A percentile compares a stretch with the other conserved stretches of the same genome.
These are phyloP conservation scores for Leccinum longicurvipes DNA, from an alignment of 768 basidiomycete species.

Conservation along the genomic window DNA sequence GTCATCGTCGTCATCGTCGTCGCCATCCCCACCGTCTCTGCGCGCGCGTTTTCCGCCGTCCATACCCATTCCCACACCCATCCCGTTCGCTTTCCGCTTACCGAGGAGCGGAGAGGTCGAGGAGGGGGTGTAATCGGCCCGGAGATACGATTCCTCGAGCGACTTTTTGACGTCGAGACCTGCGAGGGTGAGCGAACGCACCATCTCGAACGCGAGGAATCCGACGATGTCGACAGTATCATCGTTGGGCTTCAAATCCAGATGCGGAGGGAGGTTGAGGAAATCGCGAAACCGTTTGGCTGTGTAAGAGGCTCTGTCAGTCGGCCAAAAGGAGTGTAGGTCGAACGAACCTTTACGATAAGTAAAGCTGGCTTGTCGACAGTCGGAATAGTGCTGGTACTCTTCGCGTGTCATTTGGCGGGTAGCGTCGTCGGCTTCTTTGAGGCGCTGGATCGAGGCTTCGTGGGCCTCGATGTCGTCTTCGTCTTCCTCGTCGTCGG, in stretches of 20 bases:
- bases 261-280: conserved; percentile 79
- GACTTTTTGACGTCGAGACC: conserved; percentile 82
- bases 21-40: conserved; percentile 48
- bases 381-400: conserved; percentile 96
- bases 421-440: conserved; percentile 95
- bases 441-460: conserved; percentile 84
- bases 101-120: conserved; percentile 56
- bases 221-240: conserved; percentile 96
- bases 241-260: conserved; percentile 88
- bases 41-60: conserved; percentile 45
- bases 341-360: conserved; percentile 79
- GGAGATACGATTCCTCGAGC: conserved; percentile 66
- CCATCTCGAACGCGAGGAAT: conserved; percentile 97
- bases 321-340: neutral
- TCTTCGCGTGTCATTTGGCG: conserved; percentile 95
- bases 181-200: conserved; percentile 85
- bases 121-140: conserved; percentile 53
- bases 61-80: conserved; percentile 45
- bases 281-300: conserved; percentile 96
- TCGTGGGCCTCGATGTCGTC: conserved; percentile 95
- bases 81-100: conserved; percentile 60
- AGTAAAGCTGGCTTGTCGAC: conserved; percentile 94
- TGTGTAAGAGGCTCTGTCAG: conserved; percentile 26
- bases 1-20: conserved; percentile 57
- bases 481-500: conserved; percentile 95